Base-by-base conservation (phyloP, 805 yeast species). In the Maudiozyma turicensis region DNA sequence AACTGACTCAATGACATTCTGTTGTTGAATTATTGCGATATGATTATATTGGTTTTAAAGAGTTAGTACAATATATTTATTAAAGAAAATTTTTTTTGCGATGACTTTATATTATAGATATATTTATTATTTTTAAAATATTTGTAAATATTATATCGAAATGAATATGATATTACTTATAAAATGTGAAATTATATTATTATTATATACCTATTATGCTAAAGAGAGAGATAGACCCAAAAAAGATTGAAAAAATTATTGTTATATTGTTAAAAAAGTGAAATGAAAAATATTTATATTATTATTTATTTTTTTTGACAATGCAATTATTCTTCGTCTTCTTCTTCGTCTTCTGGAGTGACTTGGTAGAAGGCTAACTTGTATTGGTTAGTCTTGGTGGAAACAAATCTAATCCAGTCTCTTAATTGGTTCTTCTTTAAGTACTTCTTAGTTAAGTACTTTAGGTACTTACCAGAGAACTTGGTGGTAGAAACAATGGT, bases 371-470 rank as follows among this genome's bases (percentile, higher is more conserved):
- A 91, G 76, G 93, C 90, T 80, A 91, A 82, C 76, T 86, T 86
- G 87, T 93, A 93, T 75, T 81, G 83, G 84, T 90, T 87, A 77
- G 86, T 86, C 80, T 89, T 85, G 71, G 85, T 83, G 61, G 98
- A 86, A 63, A 91, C 96, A 70, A 91, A 90, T 83, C 98, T 93
- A 77, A 91, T 90, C 98, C 98, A 91, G 82, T 93, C 98, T 82
- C 97, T 89, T 81, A 91, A 86, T 79, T 87, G 95, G 91, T 90
- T 88, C 87, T 93, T 93, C 95, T 91, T 95, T 78, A 93, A 87
- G 93, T 87, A 93, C 82, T 95, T 91, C 89, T 93, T 95, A 71
- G 98, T 87, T 73, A 93, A 81, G 95, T 93, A 93, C 82, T 95
- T 93, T 75, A 91, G 84, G 95, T 93, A 93, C 81, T 95, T 91